phyloP scores from a whole-genome alignment of 1,284 basidiomycete species.

The Tilletia indica region DNA sequence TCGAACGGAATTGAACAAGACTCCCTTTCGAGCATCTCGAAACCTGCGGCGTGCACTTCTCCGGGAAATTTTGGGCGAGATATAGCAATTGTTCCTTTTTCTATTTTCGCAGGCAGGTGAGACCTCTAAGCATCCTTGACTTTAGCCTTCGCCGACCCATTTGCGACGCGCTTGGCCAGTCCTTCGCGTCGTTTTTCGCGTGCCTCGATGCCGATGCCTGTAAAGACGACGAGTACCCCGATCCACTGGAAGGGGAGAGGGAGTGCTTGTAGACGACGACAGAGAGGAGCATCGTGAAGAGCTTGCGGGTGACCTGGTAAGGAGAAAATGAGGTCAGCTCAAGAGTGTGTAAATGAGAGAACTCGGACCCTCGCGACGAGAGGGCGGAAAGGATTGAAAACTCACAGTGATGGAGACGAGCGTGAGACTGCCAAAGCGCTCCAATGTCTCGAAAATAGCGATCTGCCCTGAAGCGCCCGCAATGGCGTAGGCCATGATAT shows the following conservation, averaged over 20 bases:
- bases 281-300: constrained; percentile 96
- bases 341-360: constrained; percentile 61
- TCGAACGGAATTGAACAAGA: too few relatives aligned
- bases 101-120: neutral
- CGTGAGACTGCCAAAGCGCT: constrained; percentile 91
- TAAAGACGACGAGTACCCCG: constrained; percentile 85
- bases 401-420: constrained; percentile 53
- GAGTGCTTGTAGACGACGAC: constrained; percentile 89
- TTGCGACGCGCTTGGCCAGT: constrained; percentile 71
- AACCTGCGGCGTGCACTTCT: too few relatives aligned
- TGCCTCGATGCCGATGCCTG: constrained; percentile 90
- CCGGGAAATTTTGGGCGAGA: neutral
- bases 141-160: constrained; percentile 76
- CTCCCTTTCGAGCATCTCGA: neutral
- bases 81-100: neutral
- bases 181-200: constrained; percentile 59
- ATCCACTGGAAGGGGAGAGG: constrained; percentile 84
- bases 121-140: constrained; percentile 68
- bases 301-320: constrained; percentile 76
- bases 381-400: neutral
- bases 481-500: constrained; percentile 79
- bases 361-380: neutral
- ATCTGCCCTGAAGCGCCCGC: constrained; percentile 92
- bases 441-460: constrained; percentile 97
- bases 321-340: constrained; percentile 66